Percentiles rank a stretch among this genome's conserved stretches.
Evolutionary conservation across 306 rosid genomes (phyloP).

Genomic region (Purshia tridentata): DNA sequence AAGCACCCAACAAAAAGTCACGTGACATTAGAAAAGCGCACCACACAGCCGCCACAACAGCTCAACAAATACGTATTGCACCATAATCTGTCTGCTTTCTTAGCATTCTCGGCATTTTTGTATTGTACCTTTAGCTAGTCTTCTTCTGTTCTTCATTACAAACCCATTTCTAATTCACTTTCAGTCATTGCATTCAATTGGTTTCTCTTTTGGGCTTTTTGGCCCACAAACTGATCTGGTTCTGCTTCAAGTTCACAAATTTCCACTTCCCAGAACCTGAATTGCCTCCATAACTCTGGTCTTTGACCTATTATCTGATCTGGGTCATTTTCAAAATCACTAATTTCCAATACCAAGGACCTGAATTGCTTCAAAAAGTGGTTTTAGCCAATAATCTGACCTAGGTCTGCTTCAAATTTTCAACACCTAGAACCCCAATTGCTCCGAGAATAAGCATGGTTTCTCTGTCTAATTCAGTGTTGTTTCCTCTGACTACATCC

Average conservation of each 20-base stretch:
- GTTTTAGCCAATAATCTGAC: background rate
- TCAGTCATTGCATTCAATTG: background rate
- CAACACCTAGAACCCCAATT: slow-evolving; percentile 9
- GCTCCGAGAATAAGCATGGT: slow-evolving; percentile 42
- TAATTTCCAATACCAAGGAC: slow-evolving; percentile 7
- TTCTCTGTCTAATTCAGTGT: slow-evolving; percentile 47
- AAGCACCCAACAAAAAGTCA: background rate
- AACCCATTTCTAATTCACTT: background rate
- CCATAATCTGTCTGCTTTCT: background rate
- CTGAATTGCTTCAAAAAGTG: slow-evolving; percentile 7
- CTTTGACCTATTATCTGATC: slow-evolving; percentile 1
- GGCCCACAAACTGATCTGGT: background rate
- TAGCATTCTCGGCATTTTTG: too few species aligned
- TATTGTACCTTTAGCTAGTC: too few species aligned
- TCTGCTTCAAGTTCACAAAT: background rate
- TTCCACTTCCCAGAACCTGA: background rate
- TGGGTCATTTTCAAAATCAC: slow-evolving; percentile 7
- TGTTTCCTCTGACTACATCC: slow-evolving; percentile 41
- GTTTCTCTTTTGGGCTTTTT: background rate
- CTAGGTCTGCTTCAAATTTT: slow-evolving; percentile 25
- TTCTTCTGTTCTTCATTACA: too few species aligned
- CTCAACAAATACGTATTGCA: background rate
- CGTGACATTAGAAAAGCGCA: background rate
- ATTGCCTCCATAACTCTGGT: background rate
- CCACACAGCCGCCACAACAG: background rate